phyloP scores from a whole-genome alignment of 1,284 basidiomycete genomes.

The Cryptococcus amylolentus region DNA sequence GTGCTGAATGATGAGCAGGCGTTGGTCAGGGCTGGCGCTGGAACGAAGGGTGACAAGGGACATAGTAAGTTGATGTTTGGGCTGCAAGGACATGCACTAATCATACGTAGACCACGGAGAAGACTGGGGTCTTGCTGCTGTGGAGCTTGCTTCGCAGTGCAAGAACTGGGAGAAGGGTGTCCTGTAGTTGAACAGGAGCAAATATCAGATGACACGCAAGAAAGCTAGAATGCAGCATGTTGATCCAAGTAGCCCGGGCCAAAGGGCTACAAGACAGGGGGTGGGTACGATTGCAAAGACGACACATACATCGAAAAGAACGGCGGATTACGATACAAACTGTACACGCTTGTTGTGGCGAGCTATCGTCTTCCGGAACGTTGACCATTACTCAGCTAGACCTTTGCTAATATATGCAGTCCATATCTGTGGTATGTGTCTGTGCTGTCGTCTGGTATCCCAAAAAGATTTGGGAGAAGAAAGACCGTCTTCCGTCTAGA shows the following conservation, averaged over 20 bases:
- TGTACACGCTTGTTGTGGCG: no score
- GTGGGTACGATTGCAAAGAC: not conserved
- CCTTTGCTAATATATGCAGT: no score
- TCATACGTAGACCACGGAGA: conserved; percentile 59
- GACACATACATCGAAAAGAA: not conserved
- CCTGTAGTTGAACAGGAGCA: conserved; percentile 1
- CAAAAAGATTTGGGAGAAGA: no score
- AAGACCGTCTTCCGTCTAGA: no score
- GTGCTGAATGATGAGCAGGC: conserved; percentile 93
- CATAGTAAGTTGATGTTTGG: conserved; percentile 43
- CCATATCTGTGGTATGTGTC: no score
- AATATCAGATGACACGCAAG: not conserved
- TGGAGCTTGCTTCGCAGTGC: conserved; percentile 78
- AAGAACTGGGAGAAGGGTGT: conserved; percentile 69
- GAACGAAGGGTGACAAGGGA: conserved; percentile 44
- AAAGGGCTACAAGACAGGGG: not conserved
- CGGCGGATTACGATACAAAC: no score
- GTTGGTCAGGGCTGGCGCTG: conserved; percentile 79
- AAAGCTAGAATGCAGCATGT: not conserved
- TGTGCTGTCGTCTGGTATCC: no score
- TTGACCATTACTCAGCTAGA: no score
- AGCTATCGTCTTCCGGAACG: no score
- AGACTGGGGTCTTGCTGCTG: conserved; percentile 92
- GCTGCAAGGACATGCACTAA: not conserved
- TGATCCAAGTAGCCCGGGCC: no score